These are phyloP conservation scores for Podosphaera fusca DNA, from an alignment of 2,329 filamentous ascomycete species.

Conservation along the genomic window DNA sequence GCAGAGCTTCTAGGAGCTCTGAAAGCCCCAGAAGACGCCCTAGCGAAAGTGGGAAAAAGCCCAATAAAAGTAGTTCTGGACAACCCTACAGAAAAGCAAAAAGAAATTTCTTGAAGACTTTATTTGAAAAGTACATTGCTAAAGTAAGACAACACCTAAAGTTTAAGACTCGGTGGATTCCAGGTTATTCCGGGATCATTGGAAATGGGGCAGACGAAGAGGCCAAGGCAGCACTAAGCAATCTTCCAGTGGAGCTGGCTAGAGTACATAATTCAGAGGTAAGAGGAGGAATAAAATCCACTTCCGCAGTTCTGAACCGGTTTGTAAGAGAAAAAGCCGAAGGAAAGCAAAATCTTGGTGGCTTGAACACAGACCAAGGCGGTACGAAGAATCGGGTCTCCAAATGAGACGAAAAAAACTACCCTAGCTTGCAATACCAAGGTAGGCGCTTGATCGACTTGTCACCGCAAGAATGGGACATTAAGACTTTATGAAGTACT, in stretches of 20 bases:
- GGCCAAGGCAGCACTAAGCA: not conserved
- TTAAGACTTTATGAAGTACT: not conserved
- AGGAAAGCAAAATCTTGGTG: not conserved
- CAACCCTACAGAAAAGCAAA: not conserved
- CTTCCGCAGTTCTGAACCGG: not conserved
- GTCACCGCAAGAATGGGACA: not conserved
- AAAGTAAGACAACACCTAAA: not conserved
- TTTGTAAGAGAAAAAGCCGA: not conserved
- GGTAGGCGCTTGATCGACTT: not conserved
- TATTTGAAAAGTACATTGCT: not conserved
- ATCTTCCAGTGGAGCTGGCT: not conserved
- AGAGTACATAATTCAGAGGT: not conserved
- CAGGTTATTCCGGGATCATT: not conserved
- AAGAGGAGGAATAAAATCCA: not conserved
- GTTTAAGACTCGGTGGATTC: not conserved
- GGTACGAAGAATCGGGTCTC: not conserved
- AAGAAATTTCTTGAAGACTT: not conserved
- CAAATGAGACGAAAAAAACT: not conserved
- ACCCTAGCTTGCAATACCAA: not conserved
- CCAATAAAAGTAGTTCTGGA: not conserved
- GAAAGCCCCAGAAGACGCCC: not conserved
- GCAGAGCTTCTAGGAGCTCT: not conserved
- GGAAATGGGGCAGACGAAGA: not conserved
- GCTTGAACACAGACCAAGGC: not conserved
- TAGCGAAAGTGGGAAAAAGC: not conserved